phyloP scores from a whole-genome alignment of 257 asterid genomes.

The Nicotiana otophora region DNA sequence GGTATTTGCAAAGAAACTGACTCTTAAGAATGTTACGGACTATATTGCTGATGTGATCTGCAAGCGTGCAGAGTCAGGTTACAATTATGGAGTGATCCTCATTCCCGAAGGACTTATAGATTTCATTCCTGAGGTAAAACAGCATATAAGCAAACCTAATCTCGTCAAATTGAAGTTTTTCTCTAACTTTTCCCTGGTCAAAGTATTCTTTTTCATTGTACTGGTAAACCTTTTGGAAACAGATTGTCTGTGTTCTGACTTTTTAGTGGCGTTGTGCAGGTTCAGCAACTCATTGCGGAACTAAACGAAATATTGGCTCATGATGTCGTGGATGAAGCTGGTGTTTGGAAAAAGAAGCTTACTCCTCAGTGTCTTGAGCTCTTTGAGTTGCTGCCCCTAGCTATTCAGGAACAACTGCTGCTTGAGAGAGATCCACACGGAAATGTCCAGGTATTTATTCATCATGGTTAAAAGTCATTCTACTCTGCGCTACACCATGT shows the following conservation, averaged over 20 bases:
- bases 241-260: background rate
- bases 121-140: conserved; percentile 93
- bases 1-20: conserved; percentile 89
- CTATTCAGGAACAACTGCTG: conserved; percentile 91
- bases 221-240: conserved; percentile 1
- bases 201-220: background rate
- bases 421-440: conserved; percentile 99
- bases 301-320: conserved; percentile 94
- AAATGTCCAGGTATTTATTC: conserved; percentile 70
- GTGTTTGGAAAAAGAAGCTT: conserved; percentile 83
- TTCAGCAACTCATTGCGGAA: conserved; percentile 88
- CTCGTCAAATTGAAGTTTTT: background rate
- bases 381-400: conserved; percentile 74
- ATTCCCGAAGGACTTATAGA: conserved; percentile 99
- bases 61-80: conserved; percentile 87
- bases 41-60: conserved; percentile 75
- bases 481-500: background rate
- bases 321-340: conserved; percentile 91
- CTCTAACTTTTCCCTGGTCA: background rate
- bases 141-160: background rate
- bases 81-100: conserved; percentile 93
- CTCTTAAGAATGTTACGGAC: conserved; percentile 82
- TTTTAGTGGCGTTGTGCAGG: conserved; percentile 42
- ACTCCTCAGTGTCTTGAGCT: conserved; percentile 63
- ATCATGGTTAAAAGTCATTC: background rate